phyloP scores from a whole-genome alignment of 306 rosid genomes.

The Malus sieversii region DNA sequence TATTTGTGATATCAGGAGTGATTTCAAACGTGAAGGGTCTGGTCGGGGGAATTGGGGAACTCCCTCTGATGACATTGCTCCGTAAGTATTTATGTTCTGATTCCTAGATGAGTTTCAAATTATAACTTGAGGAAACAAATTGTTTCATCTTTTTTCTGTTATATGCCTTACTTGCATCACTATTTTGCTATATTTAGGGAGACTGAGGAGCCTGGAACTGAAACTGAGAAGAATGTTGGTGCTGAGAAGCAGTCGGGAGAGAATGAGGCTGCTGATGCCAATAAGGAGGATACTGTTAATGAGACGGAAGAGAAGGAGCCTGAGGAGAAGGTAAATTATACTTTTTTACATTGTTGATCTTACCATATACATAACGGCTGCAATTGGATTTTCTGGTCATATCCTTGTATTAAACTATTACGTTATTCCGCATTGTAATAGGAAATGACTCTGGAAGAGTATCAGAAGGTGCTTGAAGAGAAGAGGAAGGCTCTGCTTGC shows the following conservation, averaged over 20 bases:
- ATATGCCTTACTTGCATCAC: not conserved
- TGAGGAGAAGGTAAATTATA: slow-evolving; percentile 66
- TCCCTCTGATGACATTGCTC: slow-evolving; percentile 40
- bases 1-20: slow-evolving; percentile 20
- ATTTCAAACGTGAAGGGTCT: slow-evolving; percentile 56
- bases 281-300: slow-evolving; percentile 55
- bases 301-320: slow-evolving; percentile 74
- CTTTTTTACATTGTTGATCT: not conserved
- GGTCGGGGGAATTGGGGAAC: slow-evolving; percentile 67
- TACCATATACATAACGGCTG: not conserved
- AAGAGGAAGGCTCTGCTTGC: slow-evolving; percentile 69
- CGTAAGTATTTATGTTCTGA: slow-evolving; percentile 24
- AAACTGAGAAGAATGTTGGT: slow-evolving; percentile 53
- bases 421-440: slow-evolving; percentile 1
- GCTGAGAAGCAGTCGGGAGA: slow-evolving; percentile 60
- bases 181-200: slow-evolving; percentile 31
- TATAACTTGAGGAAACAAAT: not conserved
- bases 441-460: slow-evolving; percentile 98
- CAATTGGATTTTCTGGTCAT: not conserved
- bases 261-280: slow-evolving; percentile 47
- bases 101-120: not conserved
- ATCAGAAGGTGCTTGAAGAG: slow-evolving; percentile 80
- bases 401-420: not conserved
- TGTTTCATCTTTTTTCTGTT: not conserved
- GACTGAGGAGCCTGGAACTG: slow-evolving; percentile 48